Percentiles rank a stretch among this genome's conserved stretches.
These are phyloP conservation scores for Calonectria leucothoes DNA, from an alignment of 2,329 filamentous ascomycete genomes.

Conservation along the genomic window DNA sequence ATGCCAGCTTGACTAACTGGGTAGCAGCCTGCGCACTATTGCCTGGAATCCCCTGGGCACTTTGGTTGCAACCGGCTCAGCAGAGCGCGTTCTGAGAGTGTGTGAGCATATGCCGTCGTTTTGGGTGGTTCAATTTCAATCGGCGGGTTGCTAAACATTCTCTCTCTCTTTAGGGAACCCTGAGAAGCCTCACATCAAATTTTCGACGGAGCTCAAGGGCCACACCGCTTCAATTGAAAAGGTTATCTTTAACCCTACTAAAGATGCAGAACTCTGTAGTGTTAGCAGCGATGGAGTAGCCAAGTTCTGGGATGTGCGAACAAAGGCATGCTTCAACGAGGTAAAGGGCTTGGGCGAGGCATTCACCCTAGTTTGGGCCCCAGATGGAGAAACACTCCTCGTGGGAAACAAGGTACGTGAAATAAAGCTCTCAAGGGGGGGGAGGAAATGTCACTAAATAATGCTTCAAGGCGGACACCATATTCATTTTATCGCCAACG, in stretches of 20 bases:
- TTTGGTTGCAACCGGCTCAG: slow-evolving; percentile 83
- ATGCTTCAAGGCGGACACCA: slow-evolving; percentile 64
- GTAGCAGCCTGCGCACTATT: slow-evolving; percentile 76
- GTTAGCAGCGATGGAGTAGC: slow-evolving; percentile 79
- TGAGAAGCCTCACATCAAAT: slow-evolving; percentile 78
- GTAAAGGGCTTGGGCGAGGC: slow-evolving; percentile 74
- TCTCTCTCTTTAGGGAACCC: slow-evolving; percentile 71
- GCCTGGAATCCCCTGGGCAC: slow-evolving; percentile 91
- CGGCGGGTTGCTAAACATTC: not conserved
- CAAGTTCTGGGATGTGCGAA: slow-evolving; percentile 84
- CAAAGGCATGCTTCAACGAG: slow-evolving; percentile 77
- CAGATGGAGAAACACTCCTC: slow-evolving; percentile 75
- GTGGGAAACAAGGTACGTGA: slow-evolving; percentile 76
- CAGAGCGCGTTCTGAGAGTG: slow-evolving; percentile 77
- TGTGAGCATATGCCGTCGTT: slow-evolving; percentile 62
- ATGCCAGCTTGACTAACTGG: slow-evolving; percentile 24
- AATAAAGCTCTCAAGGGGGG: not conserved
- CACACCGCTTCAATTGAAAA: slow-evolving; percentile 76
- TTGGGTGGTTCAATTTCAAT: not conserved
- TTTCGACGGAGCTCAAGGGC: slow-evolving; percentile 80
- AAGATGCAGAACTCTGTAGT: slow-evolving; percentile 82
- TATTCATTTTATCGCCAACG: slow-evolving; percentile 72
- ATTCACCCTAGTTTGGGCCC: slow-evolving; percentile 79
- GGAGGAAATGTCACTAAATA: not conserved
- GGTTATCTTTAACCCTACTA: slow-evolving; percentile 81